Base-by-base conservation (phyloP, 768 basidiomycete species). In the Termitomyces sp. region DNA sequence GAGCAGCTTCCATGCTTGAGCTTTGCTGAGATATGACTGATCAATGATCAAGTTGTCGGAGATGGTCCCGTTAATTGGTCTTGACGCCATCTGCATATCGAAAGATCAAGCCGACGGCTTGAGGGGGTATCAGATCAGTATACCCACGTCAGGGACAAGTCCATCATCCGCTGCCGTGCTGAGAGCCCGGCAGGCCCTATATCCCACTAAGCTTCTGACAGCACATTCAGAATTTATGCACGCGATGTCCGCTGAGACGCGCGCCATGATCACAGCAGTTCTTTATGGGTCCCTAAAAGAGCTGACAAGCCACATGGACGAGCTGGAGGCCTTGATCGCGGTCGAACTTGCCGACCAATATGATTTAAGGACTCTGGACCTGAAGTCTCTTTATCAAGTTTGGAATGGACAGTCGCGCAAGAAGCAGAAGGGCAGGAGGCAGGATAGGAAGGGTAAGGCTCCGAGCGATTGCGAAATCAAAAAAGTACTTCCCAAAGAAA, bases 21-120 rank as follows among this genome's bases (percentile, higher is more conserved):
- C 23, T 50, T 14, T 43, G 14, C 55, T 66, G 49, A 59, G 51
- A 51, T 54, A 50, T 46, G 27, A 4, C 4, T 32, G 29, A 53
- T 42, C 48, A 40, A 48, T 45, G 17, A 56, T 55, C 41, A 62
- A 82, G 78, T 65, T 77, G 66, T 50, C 69, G 46, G 80, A 81
- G 57, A 62, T 82, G 61, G 71, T 72, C 31, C 67, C 69, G 12
- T 59, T 82, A 1, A 62, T 67, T n/a, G 74, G 75, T 8, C 71
- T 80, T 56, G 74, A 76, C 63, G 79, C 74, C 25, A 71, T 77
- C 25, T 74, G 76, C 45, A 68, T 82, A 52, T 69, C 66, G n/a
- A 69, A 74, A 56, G 63, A 64, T 47, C 79, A 80, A 56, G 67
- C 75, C 34, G 73, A 77, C 53, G 65, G 66, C 62, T 60, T 65